Percentiles rank a stretch among this genome's conserved stretches.
Evolutionary conservation across 495 filamentous ascomycete species (phyloP).

Genomic region (Lophiotrema nucula): DNA sequence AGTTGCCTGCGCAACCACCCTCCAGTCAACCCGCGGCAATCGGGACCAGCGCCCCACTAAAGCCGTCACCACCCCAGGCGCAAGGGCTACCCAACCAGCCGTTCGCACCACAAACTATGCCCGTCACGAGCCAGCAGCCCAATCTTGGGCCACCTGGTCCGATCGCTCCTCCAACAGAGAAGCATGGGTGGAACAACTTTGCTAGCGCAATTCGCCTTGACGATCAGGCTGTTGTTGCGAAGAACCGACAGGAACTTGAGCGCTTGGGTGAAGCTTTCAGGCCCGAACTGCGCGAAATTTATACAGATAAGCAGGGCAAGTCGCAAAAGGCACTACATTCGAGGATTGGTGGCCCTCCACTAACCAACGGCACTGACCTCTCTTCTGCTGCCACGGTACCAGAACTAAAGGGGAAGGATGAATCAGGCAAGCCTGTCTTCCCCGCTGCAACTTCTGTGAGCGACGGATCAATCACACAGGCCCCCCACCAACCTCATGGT

Average conservation of each 20-base stretch:
- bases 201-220: constrained; percentile 15
- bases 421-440: constrained; percentile 1
- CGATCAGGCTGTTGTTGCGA: constrained; percentile 7
- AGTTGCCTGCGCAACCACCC: constrained; percentile 21
- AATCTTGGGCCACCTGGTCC: constrained; percentile 27
- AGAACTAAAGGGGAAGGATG: constrained; percentile 15
- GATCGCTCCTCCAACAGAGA: constrained; percentile 36
- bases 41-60: constrained; percentile 1
- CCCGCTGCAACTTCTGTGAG: background rate
- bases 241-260: constrained; percentile 12
- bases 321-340: constrained; percentile 13
- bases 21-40: constrained; percentile 9
- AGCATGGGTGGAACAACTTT: constrained; percentile 28
- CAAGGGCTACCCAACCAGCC: constrained; percentile 5
- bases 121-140: constrained; percentile 22
- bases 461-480: constrained; percentile 9
- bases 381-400: background rate
- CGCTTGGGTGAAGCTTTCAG: constrained; percentile 16
- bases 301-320: constrained; percentile 14
- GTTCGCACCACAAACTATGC: constrained; percentile 17
- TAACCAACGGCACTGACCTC: background rate
- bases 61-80: constrained; percentile 9
- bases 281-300: constrained; percentile 24
- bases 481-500: constrained; percentile 6
- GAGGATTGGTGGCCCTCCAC: constrained; percentile 8